These are phyloP conservation scores for Dioszegia hungarica DNA, from an alignment of 768 basidiomycete genomes.

Conservation along the genomic window DNA sequence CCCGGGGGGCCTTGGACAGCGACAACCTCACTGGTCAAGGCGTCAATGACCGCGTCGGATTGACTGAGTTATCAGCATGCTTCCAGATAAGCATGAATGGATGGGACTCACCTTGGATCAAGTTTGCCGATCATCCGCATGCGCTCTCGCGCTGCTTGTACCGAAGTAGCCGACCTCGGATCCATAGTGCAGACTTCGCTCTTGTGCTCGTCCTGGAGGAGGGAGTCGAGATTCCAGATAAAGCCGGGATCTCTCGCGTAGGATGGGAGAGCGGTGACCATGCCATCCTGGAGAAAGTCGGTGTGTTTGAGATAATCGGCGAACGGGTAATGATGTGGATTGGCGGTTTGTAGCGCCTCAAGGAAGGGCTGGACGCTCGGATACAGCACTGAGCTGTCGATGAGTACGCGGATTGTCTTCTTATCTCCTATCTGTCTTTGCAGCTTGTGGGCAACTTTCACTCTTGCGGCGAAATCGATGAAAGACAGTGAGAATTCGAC, in stretches of 20 bases:
- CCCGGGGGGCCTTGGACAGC: conserved; percentile 80
- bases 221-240: conserved; percentile 56
- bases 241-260: conserved; percentile 60
- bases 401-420: no score
- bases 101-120: conserved; percentile 56
- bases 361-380: no score
- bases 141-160: conserved; percentile 54
- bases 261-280: conserved; percentile 56
- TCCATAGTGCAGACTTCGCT: conserved; percentile 1
- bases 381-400: no score
- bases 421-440: no score
- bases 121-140: conserved; percentile 55
- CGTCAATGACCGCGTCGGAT: conserved; percentile 63
- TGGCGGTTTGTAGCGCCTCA: conserved; percentile 56
- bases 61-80: conserved; percentile 51
- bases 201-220: conserved; percentile 53
- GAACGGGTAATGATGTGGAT: conserved; percentile 62
- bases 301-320: conserved; percentile 55
- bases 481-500: no score
- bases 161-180: conserved; percentile 42
- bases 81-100: no score
- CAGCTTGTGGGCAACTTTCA: no score
- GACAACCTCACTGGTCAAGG: conserved; percentile 59
- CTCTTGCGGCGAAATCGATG: no score
- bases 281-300: conserved; percentile 51